Evolutionary conservation across 371 early-diverging fungal genomes (phyloP), one percentile per base, ranked within the genome.

Genomic region (Mucor saturninus): DNA sequence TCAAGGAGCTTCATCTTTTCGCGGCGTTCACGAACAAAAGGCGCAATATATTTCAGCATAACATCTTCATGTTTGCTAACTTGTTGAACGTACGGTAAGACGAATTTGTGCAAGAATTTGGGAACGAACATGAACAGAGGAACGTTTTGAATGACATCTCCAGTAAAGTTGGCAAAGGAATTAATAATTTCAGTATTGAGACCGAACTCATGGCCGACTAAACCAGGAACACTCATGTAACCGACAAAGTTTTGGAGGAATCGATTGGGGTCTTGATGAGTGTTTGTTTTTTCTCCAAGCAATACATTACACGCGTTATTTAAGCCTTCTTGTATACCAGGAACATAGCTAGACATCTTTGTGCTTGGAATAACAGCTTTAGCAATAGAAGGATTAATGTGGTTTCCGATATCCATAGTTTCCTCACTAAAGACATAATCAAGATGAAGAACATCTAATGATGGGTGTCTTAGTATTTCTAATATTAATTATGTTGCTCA

Each of bases 221-320:
- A 59, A 30, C 71, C 52, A 30, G 68, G 71, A 10, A 75, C 73
- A 61, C 78, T 75, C 70, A 77, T 77, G 56, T 73, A 75, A 11
- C 71, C 75, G 26, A 77, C 73, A 26, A 68, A 61, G 0, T 63
- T 53, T 56, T 77, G 78, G 3, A 77, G 49, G 29, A 77, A 75
- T 5, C 26, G 2, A 15, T 46, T 68, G n/a, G 67, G 63, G 2
- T 75, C 64, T 37, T 51, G 61, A 1, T 13, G 53, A 35, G 3
- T 46, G 45, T 3, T 35, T 38, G 5, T 65, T 69, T 10, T 56
- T 14, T 37, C 53, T 58, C 4, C 65, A 4, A 5, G 64, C 30
- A 5, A 67, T 53, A 9, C 59, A 30, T 5, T 71, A 28, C 35
- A 35, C 4, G 65, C 78, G n/a, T 35, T 50, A 0, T 75, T 54